phyloP scores from a whole-genome alignment of 257 asterid species.

The Solanum ahanhuiri region DNA sequence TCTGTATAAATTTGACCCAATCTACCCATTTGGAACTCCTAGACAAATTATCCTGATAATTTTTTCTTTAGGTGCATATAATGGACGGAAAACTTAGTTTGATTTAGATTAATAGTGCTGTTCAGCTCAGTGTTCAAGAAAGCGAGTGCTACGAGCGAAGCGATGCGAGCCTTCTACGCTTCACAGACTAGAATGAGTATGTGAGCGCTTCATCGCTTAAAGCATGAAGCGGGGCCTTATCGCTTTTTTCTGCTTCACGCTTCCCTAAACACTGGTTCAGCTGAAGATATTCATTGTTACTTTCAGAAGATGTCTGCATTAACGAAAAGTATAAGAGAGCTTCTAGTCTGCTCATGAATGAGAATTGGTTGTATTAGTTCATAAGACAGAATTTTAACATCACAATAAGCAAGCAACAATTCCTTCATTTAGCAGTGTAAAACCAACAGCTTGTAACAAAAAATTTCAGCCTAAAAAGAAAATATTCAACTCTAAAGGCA shows the following conservation, averaged over 20 bases:
- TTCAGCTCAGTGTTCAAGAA: background rate
- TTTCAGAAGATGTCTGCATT: background rate
- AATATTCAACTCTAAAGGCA: background rate
- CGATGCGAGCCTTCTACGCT: too few species aligned
- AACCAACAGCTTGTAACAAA: background rate
- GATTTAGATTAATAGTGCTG: background rate
- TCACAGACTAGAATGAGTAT: too few species aligned
- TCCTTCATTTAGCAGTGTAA: background rate
- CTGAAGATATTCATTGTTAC: background rate
- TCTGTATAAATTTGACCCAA: background rate
- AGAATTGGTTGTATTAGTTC: background rate
- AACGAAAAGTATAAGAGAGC: background rate
- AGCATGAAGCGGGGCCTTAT: too few species aligned
- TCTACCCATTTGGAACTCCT: background rate
- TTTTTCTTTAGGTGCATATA: background rate
- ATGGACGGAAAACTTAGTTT: background rate
- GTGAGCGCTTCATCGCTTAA: too few species aligned
- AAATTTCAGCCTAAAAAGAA: background rate
- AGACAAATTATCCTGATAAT: background rate
- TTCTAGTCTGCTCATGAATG: background rate
- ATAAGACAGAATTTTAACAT: background rate
- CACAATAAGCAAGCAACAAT: background rate
- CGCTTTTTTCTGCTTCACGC: too few species aligned
- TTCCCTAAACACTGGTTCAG: background rate
- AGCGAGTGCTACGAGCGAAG: too few species aligned